These are phyloP conservation scores for Schoenoplectus tabernaemontani DNA, from an alignment of 202 grass and related monocot species.

Conservation along the genomic window DNA sequence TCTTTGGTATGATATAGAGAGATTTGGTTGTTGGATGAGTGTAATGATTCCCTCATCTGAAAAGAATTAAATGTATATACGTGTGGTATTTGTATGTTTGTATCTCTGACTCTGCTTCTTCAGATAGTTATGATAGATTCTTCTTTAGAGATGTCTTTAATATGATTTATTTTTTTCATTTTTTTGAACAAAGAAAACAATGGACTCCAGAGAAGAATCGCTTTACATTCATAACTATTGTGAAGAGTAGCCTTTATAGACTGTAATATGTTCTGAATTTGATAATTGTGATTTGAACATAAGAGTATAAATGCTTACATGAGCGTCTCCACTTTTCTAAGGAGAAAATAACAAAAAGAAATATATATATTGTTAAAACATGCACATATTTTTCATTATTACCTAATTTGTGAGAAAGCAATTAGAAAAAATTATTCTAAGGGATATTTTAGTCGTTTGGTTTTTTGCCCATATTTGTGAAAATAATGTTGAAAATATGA, in stretches of 20 bases:
- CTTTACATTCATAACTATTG: background rate
- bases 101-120: slow-evolving; percentile 1
- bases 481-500: no score
- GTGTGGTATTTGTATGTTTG: slow-evolving; percentile 6
- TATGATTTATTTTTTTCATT: background rate
- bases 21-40: slow-evolving; percentile 10
- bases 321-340: no score
- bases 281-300: background rate
- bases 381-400: no score
- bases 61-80: slow-evolving; percentile 11
- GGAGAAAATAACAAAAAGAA: no score
- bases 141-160: background rate
- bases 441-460: no score
- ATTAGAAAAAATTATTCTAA: no score
- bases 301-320: no score
- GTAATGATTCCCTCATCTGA: slow-evolving; percentile 8
- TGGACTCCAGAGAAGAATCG: background rate
- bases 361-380: no score
- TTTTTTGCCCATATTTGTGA: no score
- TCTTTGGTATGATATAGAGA: slow-evolving; percentile 10
- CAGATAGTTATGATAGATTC: slow-evolving; percentile 10
- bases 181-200: background rate
- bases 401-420: no score
- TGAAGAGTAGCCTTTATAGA: background rate
- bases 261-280: background rate